A percentile compares a stretch with the other conserved stretches of the same genome.
These are phyloP conservation scores for Leptodermis oblonga DNA, from an alignment of 257 asterid species.

Conservation along the genomic window DNA sequence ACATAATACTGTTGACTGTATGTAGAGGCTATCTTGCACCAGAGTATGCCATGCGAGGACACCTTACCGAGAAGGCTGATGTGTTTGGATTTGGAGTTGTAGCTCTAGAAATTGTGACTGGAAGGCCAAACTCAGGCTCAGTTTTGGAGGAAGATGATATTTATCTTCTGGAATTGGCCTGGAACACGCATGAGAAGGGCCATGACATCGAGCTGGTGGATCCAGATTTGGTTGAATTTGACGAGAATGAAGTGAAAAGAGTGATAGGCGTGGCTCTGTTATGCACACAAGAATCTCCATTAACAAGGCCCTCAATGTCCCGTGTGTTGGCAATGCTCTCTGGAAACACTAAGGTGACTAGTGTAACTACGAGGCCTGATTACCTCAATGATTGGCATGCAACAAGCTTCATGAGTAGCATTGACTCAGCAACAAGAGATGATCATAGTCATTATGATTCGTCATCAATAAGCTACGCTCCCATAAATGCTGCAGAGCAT, in stretches of 20 bases:
- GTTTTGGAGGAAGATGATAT: constrained; percentile 17
- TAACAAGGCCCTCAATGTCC: constrained; percentile 24
- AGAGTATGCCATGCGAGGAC: constrained; percentile 25
- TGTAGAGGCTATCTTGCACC: constrained; percentile 24
- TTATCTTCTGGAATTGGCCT: constrained; percentile 27
- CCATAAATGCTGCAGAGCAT: not conserved
- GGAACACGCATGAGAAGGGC: constrained; percentile 20
- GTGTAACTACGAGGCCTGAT: constrained; percentile 19
- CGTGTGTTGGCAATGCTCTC: constrained; percentile 24
- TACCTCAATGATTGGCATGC: constrained; percentile 22
- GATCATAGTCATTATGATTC: constrained; percentile 2
- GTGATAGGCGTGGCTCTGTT: constrained; percentile 21
- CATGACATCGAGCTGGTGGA: constrained; percentile 16
- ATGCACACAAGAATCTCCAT: constrained; percentile 26
- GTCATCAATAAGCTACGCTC: not conserved
- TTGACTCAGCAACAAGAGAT: not conserved
- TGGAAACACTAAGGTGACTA: constrained; percentile 15
- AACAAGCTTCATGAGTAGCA: constrained; percentile 11
- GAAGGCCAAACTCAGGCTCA: constrained; percentile 17
- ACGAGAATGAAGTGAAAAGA: constrained; percentile 17
- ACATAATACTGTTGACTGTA: not conserved
- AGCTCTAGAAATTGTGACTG: constrained; percentile 23
- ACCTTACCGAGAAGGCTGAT: constrained; percentile 25
- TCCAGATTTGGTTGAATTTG: not conserved
- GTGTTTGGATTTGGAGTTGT: constrained; percentile 28